Conservation (phyloP, 371 early-diverging fungal genomes). For the Mortierella sp. region DNA sequence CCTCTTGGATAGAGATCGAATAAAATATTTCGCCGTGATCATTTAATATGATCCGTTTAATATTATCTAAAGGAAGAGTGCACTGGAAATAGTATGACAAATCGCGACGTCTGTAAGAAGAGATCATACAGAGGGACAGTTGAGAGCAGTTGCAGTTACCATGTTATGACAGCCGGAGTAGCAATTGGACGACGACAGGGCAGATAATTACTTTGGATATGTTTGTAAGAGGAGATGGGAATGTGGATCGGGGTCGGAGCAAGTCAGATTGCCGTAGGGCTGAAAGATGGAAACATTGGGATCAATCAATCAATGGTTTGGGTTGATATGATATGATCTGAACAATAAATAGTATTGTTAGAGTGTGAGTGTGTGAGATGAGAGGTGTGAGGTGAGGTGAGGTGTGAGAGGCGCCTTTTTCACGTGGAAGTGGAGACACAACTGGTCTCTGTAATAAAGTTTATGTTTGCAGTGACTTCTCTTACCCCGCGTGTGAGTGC, state of each 20-base stretch:
- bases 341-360: too few species aligned
- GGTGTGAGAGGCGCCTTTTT: slow-evolving; percentile 5
- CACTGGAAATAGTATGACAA: neutral
- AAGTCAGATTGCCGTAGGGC: too few species aligned
- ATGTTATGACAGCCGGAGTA: neutral
- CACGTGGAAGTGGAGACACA: slow-evolving; percentile 19
- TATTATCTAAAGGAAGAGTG: neutral
- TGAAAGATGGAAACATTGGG: too few species aligned
- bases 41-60: neutral
- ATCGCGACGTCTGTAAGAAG: neutral
- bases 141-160: neutral
- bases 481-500: slow-evolving; percentile 4
- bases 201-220: too few species aligned
- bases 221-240: too few species aligned
- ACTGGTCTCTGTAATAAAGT: slow-evolving; percentile 17
- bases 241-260: too few species aligned
- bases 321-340: too few species aligned
- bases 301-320: too few species aligned
- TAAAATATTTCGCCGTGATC: neutral
- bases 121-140: neutral
- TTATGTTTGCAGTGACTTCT: slow-evolving; percentile 2
- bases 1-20: neutral
- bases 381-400: neutral
- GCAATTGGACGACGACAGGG: neutral
- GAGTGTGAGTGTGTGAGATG: neutral